Base-by-base conservation (phyloP, 2,329 filamentous ascomycete genomes). In the Penicillium palitans region DNA sequence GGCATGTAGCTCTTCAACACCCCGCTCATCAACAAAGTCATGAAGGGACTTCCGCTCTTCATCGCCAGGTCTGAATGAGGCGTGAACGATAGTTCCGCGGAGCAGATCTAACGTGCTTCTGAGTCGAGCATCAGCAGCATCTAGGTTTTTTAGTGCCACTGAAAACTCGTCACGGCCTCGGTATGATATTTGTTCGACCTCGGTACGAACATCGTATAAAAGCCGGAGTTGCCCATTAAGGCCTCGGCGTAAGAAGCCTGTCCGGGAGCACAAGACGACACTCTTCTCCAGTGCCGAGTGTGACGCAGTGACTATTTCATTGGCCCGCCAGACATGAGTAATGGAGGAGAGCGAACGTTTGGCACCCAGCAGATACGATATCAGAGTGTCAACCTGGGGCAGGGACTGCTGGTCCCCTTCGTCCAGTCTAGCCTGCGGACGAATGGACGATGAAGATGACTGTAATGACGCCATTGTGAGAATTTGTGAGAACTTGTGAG, bases 341-440 rank as follows among this genome's bases (percentile, higher is more conserved):
- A 96, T 92, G 12, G 91, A 91, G 17, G 90, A 90, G 5, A 98
- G 83, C 1, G 93, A 93, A 45, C 91, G 87, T 73, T 97, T 97
- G 9, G 93, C 90, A 31, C 89, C 88, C 41, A 97, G 86, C 37
- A 97, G 88, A 76, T 96, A 87, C 53, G 87, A 84, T 56, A 97
- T 90, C 44, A 98, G 86, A 25, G 86, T 87, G 67, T 96, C 91
- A 69, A 96, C 84, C 25, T 71, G 69, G 37, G 72, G 73, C 53
- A 71, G 66, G 15, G 64, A 54, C 15, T 64, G 63, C 39, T 66
- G 53, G 24, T 66, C 62, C 44, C 40, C 39, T 7, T 46, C 17
- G 8, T 60, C 51, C 9, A 58, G 61, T 31, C 60, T 60, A 31
- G 51, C 59, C 15, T 53, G 58, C 6, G 58, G 55, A 44, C 55